These are phyloP conservation scores for Globisporangium emineosum DNA, from an alignment of 352 stramenopile species.

Conservation along the genomic window DNA sequence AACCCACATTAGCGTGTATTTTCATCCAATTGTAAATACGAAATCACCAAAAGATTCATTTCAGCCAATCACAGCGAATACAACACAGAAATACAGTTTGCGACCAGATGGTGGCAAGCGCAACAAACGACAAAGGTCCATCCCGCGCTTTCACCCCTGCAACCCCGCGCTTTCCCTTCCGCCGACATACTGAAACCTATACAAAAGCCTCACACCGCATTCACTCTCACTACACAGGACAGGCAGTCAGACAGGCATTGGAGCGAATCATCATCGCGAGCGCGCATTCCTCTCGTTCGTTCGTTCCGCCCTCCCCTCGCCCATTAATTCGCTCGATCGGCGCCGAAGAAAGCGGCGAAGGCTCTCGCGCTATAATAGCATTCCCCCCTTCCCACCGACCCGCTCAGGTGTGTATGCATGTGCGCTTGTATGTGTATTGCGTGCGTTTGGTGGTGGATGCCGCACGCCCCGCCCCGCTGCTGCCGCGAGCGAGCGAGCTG, in stretches of 20 bases:
- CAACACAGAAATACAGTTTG: conserved; percentile 5
- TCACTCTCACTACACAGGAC: background rate
- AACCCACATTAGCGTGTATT: background rate
- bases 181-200: conserved; percentile 3
- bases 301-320: conserved; percentile 5
- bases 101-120: background rate
- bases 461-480: no score
- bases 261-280: background rate
- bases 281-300: background rate
- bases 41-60: background rate
- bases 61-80: background rate
- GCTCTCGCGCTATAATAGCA: background rate
- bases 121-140: background rate
- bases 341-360: conserved; percentile 5
- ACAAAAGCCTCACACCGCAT: background rate
- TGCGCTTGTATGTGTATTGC: background rate
- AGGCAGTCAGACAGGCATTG: background rate
- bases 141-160: background rate
- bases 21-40: background rate
- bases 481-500: background rate
- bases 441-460: background rate
- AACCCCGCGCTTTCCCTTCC: conserved; percentile 5
- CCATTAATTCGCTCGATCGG: background rate
- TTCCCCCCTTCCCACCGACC: background rate
- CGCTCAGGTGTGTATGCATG: background rate